Evolutionary conservation across 148 eudicot species (phyloP), one percentile per base, ranked within the genome.

Genomic region (Silene latifolia): DNA sequence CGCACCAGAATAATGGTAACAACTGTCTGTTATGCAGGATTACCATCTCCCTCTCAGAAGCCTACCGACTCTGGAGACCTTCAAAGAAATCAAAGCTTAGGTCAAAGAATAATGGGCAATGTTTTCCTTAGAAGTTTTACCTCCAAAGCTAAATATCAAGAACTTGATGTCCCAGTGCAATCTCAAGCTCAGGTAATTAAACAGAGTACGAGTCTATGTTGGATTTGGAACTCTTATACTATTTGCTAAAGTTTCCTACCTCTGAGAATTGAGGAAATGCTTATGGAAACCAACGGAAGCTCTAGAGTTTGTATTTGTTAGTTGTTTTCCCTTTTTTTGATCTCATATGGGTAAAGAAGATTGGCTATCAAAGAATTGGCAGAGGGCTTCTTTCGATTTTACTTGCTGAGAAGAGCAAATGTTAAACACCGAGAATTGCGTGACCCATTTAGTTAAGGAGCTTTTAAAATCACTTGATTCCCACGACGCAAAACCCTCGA

Each of bases 71-170:
- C 82, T 72, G 89, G 74, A 79, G 86, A 80, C n/a, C 82, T 90
- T 25, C 93, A 89, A 68, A 86, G 84, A 53, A 92, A 74, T 85
- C 97, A 92, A 83, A 92, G 97, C 79, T 72, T 95, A 74, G 88
- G 99, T 75, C 99, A 95, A 82, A 90, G 89, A 75, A 89, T 95
- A 63, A 92, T 95, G 93, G 98, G 90, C 80, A 94, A 94, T 80
- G 82, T 93, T 59, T 90, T 95, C 79, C 64, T 79, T 57, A 87
- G 99, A 89, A 88, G 94, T 86, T 92, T 94, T 78, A 90, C 97
- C 67, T 86, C 99, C 61, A 95, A 89, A 77, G 60, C 97, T 23
- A 95, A 83, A 84, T 83, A 73, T 69, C 87, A 70, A 18, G 84
- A 86, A 58, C 77, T 87, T 54, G 99, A 92, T 80, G 82, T 80